Evolutionary conservation across 2,329 filamentous ascomycete genomes (phyloP).

Genomic region (Sclerotinia subarctica): DNA sequence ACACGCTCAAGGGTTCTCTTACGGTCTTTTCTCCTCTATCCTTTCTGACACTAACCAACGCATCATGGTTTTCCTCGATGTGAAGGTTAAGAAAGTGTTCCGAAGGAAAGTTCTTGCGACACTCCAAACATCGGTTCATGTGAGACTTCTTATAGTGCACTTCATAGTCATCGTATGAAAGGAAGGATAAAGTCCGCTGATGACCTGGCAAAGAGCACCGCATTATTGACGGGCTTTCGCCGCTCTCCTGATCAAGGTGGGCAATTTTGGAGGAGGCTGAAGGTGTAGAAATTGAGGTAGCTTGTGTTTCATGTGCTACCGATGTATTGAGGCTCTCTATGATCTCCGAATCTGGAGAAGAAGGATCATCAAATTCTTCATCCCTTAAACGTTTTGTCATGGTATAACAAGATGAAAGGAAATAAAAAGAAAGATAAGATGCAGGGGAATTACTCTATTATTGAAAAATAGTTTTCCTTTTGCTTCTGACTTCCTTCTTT

Average conservation of each 20-base stretch:
- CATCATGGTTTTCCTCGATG: conserved; percentile 88
- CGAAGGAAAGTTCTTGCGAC: conserved; percentile 83
- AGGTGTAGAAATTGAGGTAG: conserved; percentile 30
- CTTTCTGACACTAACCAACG: conserved; percentile 66
- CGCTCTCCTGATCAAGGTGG: conserved; percentile 59
- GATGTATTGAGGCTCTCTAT: conserved; percentile 22
- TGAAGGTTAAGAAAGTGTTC: conserved; percentile 77
- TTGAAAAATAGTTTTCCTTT: conserved; percentile 14
- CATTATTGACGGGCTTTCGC: conserved; percentile 51
- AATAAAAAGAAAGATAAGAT: conserved; percentile 21
- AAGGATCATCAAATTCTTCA: conserved; percentile 46
- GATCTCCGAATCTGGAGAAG: conserved; percentile 40
- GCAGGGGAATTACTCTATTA: conserved; percentile 40
- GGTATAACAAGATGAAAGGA: conserved; percentile 28
- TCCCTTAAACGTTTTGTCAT: conserved; percentile 62
- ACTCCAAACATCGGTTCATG: conserved; percentile 80
- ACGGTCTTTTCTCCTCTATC: conserved; percentile 86
- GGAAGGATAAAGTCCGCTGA: conserved; percentile 65
- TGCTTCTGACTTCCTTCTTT: not conserved
- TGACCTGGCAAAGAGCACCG: conserved; percentile 81
- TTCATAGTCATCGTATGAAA: conserved; percentile 77
- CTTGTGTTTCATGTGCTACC: conserved; percentile 29
- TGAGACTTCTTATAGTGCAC: conserved; percentile 80
- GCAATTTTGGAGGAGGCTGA: conserved; percentile 51
- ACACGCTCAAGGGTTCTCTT: conserved; percentile 40